These are phyloP conservation scores for Talaromyces proteolyticus DNA, from an alignment of 495 filamentous ascomycete species.

Conservation along the genomic window DNA sequence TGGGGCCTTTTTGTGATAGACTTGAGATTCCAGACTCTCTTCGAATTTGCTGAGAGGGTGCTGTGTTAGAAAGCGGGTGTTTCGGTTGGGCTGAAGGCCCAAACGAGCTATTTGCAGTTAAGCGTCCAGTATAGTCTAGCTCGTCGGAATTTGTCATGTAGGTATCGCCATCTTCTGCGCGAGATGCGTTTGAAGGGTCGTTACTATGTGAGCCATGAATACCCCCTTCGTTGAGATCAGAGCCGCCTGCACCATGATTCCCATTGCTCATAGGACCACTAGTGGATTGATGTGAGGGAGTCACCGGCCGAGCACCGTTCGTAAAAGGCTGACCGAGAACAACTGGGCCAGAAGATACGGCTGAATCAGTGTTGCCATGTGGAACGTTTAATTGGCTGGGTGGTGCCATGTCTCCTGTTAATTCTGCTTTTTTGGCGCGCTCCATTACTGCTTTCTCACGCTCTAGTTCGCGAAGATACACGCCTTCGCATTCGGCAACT, in stretches of 20 bases:
- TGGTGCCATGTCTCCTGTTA: slow-evolving; percentile 19
- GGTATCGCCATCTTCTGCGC: slow-evolving; percentile 55
- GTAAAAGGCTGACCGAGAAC: slow-evolving; percentile 53
- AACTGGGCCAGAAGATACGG: slow-evolving; percentile 49
- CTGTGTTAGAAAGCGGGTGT: slow-evolving; percentile 43
- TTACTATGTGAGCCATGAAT: slow-evolving; percentile 52
- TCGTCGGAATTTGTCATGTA: slow-evolving; percentile 43
- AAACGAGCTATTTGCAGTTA: slow-evolving; percentile 43
- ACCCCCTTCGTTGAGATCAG: slow-evolving; percentile 37
- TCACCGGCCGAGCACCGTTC: slow-evolving; percentile 43
- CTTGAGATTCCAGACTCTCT: slow-evolving; percentile 42
- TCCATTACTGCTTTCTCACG: slow-evolving; percentile 61
- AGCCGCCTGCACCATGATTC: slow-evolving; percentile 37
- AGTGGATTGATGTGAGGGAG: slow-evolving; percentile 40
- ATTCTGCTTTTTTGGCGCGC: slow-evolving; percentile 50
- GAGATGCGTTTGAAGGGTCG: slow-evolving; percentile 49
- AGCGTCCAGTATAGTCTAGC: slow-evolving; percentile 29
- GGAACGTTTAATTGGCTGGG: slow-evolving; percentile 33
- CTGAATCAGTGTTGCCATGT: slow-evolving; percentile 36
- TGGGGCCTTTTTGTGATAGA: slow-evolving; percentile 63
- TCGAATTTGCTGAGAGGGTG: slow-evolving; percentile 44
- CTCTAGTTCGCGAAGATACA: slow-evolving; percentile 69
- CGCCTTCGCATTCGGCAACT: slow-evolving; percentile 62
- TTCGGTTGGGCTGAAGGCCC: slow-evolving; percentile 47
- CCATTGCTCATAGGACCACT: slow-evolving; percentile 49